Evolutionary conservation across 495 filamentous ascomycete species (phyloP), one percentile per base, ranked within the genome.

Genomic region (Bacidia gigantensis): DNA sequence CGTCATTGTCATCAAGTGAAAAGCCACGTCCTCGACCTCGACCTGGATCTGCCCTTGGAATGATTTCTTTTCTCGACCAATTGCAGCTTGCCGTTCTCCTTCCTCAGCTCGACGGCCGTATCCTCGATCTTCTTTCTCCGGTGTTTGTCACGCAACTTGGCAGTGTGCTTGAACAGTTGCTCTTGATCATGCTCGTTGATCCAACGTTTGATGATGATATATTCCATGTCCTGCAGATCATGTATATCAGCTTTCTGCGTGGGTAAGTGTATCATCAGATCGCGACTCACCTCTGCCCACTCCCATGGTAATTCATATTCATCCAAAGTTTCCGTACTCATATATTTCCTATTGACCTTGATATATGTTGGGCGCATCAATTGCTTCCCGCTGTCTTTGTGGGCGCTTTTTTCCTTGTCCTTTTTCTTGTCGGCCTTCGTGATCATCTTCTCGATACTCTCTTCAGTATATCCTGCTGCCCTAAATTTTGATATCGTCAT

Each of bases 191-290:
- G 73, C 63, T 87, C 80, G 39, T 73, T 72, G 55, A 89, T 78
- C 79, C 78, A 87, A 50, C 77, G 72, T 64, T 86, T 86, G 71
- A 89, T 86, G 51, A 89, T 65, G 50, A 89, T 72, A 56, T 79
- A 88, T 49, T 83, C 78, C 46, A 75, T 71, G 56, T 89, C 82
- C 68, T 44, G 20, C 5, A 22, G 20, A 9, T 44, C 41, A 44
- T 5, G 5, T 9, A 9, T 44, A 22, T 44, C 12, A 44, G 41
- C 20, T 7, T 22, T 44, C 5, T 35, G 5, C 20, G 7, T 5
- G 17, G 9, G 5, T 5, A 9, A 44, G 7, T 14, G 40, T 48
- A 11, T 43, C 26, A 38, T 47, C 11, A 20, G 20, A 10, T 10
- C 14, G 23, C 29, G 25, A 56, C 57, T 53, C 45, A 62, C 60